A percentile compares a stretch with the other conserved stretches of the same genome.
Conservation (phyloP, 306 rosid species). For the Prosopis cineraria region DNA sequence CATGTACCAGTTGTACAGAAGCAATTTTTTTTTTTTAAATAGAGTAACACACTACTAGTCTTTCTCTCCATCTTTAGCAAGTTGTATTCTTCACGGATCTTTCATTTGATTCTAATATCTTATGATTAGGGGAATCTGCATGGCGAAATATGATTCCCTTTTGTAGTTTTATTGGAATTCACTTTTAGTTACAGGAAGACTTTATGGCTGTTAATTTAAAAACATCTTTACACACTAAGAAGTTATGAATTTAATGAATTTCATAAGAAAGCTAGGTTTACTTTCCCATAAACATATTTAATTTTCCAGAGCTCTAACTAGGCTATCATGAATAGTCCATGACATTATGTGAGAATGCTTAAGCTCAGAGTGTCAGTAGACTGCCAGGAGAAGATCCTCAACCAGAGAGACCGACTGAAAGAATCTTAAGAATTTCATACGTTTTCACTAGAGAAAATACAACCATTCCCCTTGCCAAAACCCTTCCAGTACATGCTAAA, state of each 20-base stretch:
- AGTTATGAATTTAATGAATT: neutral
- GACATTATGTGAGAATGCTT: neutral
- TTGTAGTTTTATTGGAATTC: neutral
- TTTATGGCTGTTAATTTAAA: neutral
- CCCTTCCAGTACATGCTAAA: neutral
- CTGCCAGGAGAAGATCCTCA: neutral
- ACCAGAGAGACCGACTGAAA: neutral
- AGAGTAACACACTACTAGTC: neutral
- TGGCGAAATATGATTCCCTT: neutral
- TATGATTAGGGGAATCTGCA: neutral
- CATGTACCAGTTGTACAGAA: neutral
- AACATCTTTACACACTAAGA: neutral
- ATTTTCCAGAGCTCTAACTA: neutral
- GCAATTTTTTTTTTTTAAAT: neutral
- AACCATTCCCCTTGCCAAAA: neutral
- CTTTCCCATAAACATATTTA: neutral
- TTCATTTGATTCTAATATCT: neutral
- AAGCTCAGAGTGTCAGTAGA: neutral
- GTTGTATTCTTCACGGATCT: neutral
- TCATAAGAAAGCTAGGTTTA: neutral
- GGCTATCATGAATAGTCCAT: neutral
- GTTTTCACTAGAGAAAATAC: neutral
- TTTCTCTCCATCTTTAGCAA: neutral
- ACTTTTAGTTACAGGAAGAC: neutral
- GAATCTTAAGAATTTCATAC: neutral